Evolutionary conservation across 768 basidiomycete genomes (phyloP).

Genomic region (Austroboletus eburneus): DNA sequence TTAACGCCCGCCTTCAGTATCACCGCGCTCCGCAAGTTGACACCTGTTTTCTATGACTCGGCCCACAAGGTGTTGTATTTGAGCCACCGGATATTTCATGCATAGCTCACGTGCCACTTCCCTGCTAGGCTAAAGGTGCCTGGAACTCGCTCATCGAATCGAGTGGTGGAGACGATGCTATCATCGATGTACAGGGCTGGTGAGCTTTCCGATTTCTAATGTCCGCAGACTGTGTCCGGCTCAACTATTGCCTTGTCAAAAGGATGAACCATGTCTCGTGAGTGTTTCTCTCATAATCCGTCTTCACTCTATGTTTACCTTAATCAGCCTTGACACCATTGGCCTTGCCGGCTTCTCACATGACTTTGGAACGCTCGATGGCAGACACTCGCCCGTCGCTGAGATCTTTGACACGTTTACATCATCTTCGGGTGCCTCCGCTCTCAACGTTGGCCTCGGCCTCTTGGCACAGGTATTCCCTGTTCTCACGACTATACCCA

Average conservation of each 20-base stretch:
- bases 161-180: conserved; percentile 9
- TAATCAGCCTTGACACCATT: conserved; percentile 47
- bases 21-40: conserved; percentile 20
- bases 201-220: not conserved
- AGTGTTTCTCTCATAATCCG: not conserved
- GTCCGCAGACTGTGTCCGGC: not conserved
- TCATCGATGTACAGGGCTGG: conserved; percentile 40
- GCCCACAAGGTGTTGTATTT: conserved; percentile 21
- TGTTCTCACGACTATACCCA: conserved; percentile 35
- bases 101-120: not conserved
- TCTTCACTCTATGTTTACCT: not conserved
- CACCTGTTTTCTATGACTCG: conserved; percentile 25
- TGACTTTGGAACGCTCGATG: conserved; percentile 52
- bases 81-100: not conserved
- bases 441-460: conserved; percentile 28
- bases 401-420: conserved; percentile 37
- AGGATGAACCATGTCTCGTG: conserved; percentile 36
- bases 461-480: conserved; percentile 39
- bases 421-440: conserved; percentile 14
- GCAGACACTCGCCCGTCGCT: conserved; percentile 40
- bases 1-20: conserved; percentile 25
- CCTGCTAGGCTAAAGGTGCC: conserved; percentile 22
- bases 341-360: conserved; percentile 61
- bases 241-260: not conserved
- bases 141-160: conserved; percentile 30